A percentile compares a stretch with the other conserved stretches of the same genome.
Conservation (phyloP, 768 basidiomycete species). For the Calocera cornea region DNA sequence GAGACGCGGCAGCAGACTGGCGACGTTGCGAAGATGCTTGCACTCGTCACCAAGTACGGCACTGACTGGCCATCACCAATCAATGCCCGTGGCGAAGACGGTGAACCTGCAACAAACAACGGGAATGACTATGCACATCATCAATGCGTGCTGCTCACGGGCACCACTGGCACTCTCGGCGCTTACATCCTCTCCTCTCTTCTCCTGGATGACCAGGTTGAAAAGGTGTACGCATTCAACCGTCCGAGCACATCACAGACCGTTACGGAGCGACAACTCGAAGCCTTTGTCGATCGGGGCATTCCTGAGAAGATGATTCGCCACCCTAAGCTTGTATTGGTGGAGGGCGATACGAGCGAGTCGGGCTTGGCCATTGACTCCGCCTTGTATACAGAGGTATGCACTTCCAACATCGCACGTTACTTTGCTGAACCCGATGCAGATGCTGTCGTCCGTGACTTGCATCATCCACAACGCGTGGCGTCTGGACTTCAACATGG, state of each 20-base stretch:
- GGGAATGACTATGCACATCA: constrained; percentile 24
- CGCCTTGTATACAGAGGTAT: constrained; percentile 17
- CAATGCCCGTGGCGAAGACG: constrained; percentile 23
- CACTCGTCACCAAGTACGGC: constrained; percentile 33
- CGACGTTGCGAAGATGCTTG: constrained; percentile 21
- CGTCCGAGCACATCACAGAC: not conserved
- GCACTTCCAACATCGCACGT: constrained; percentile 16
- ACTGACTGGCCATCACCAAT: constrained; percentile 15
- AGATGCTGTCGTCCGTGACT: not conserved
- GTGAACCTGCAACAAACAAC: constrained; percentile 22
- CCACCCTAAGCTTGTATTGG: not conserved
- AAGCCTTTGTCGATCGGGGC: not conserved
- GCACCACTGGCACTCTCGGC: constrained; percentile 24
- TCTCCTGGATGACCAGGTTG: constrained; percentile 24
- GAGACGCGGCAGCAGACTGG: constrained; percentile 3
- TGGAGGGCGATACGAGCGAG: not conserved
- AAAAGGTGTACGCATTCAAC: constrained; percentile 10
- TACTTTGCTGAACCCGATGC: constrained; percentile 11
- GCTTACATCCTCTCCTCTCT: constrained; percentile 28
- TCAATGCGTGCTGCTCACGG: not conserved
- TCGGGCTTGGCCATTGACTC: not conserved
- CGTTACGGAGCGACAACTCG: not conserved
- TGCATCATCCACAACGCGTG: constrained; percentile 24
- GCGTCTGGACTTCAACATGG: constrained; percentile 40
- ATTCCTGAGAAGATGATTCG: not conserved